phyloP scores from a whole-genome alignment of 2,329 filamentous ascomycete genomes.

The Drechslera avenae region DNA sequence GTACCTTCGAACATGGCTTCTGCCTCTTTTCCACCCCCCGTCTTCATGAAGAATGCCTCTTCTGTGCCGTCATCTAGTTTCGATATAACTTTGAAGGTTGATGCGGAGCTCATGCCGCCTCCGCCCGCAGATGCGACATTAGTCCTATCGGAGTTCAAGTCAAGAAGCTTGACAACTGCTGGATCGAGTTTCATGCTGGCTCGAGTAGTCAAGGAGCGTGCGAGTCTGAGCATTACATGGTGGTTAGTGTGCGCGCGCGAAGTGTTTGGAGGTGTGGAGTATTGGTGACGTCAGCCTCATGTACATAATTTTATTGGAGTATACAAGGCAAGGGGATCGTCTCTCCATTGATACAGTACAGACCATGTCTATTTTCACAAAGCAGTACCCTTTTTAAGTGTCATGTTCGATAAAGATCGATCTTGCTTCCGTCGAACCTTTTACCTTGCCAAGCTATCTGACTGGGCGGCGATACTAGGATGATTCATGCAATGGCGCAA shows the following conservation, averaged over 20 bases:
- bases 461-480: too few relatives aligned
- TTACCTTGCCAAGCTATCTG: too few relatives aligned
- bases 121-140: slow-evolving; percentile 66
- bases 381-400: too few relatives aligned
- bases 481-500: too few relatives aligned
- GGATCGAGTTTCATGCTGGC: slow-evolving; percentile 61
- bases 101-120: slow-evolving; percentile 67
- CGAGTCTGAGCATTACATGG: not conserved
- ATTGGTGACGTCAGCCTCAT: slow-evolving; percentile 5
- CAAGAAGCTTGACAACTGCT: slow-evolving; percentile 65
- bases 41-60: slow-evolving; percentile 74
- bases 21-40: slow-evolving; percentile 63
- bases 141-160: slow-evolving; percentile 60
- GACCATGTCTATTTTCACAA: too few relatives aligned
- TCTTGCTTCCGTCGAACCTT: too few relatives aligned
- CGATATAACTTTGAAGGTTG: slow-evolving; percentile 65
- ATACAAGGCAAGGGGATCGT: too few relatives aligned
- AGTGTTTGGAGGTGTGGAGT: not conserved
- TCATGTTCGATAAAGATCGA: too few relatives aligned
- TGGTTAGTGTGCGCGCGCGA: not conserved
- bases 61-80: slow-evolving; percentile 55
- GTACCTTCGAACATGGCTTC: slow-evolving; percentile 72
- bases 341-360: too few relatives aligned
- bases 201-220: not conserved
- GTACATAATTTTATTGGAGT: too few relatives aligned